Percentiles rank a stretch among this genome's conserved stretches.
phyloP scores from a whole-genome alignment of 2,329 filamentous ascomycete species.

The Didymella pinodella region DNA sequence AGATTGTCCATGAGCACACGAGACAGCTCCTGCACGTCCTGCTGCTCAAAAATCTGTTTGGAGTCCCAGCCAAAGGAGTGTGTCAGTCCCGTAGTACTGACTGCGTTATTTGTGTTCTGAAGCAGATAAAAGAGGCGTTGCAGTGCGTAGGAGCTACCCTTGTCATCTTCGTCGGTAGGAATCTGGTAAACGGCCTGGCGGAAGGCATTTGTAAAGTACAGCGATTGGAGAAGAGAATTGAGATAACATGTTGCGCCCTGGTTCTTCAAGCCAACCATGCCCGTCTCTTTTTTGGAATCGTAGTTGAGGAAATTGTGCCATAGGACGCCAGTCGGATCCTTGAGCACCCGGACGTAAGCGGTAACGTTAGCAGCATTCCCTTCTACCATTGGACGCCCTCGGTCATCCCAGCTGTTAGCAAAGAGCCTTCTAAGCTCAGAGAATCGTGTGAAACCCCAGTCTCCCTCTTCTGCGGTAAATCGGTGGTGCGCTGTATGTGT shows the following conservation, averaged over 20 bases:
- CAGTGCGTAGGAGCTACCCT: slow-evolving; percentile 91
- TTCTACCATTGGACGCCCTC: slow-evolving; percentile 75
- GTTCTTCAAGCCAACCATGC: slow-evolving; percentile 95
- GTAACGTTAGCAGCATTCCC: slow-evolving; percentile 81
- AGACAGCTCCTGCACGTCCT: slow-evolving; percentile 96
- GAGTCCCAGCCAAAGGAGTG: slow-evolving; percentile 99
- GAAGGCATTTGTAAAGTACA: slow-evolving; percentile 77
- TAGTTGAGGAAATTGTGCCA: slow-evolving; percentile 96
- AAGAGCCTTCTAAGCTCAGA: slow-evolving; percentile 88
- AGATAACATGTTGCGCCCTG: slow-evolving; percentile 78
- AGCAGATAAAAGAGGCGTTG: slow-evolving; percentile 95
- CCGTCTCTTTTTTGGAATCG: slow-evolving; percentile 98
- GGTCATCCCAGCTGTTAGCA: slow-evolving; percentile 75
- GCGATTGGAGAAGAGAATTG: slow-evolving; percentile 58
- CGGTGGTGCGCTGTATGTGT: slow-evolving; percentile 87
- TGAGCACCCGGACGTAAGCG: slow-evolving; percentile 80
- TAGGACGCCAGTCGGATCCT: slow-evolving; percentile 86
- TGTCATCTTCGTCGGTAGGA: slow-evolving; percentile 80
- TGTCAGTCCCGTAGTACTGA: slow-evolving; percentile 91
- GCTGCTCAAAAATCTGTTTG: slow-evolving; percentile 96
- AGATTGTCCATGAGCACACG: slow-evolving; percentile 97
- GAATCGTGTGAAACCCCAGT: slow-evolving; percentile 99
- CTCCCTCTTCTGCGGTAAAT: slow-evolving; percentile 94
- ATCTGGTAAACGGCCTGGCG: slow-evolving; percentile 98
- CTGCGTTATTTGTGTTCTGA: slow-evolving; percentile 83